phyloP scores from a whole-genome alignment of 2,329 filamentous ascomycete species.

The Emergomyces pasteurianus region DNA sequence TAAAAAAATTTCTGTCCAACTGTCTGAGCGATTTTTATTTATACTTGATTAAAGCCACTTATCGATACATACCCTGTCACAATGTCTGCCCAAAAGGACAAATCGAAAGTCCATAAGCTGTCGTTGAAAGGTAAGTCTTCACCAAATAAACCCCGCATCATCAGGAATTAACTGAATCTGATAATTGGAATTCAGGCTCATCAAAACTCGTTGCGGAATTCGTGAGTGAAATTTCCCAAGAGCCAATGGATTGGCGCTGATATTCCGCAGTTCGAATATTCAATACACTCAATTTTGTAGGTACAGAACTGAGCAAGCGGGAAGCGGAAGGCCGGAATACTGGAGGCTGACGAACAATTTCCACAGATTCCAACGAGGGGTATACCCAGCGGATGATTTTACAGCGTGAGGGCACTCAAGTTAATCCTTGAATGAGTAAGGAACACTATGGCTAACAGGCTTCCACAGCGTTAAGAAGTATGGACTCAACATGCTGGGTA shows the following conservation, averaged over 20 bases:
- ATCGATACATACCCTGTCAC: constrained; percentile 6
- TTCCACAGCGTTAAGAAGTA: constrained; percentile 76
- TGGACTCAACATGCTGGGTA: constrained; percentile 91
- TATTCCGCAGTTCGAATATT: constrained; percentile 66
- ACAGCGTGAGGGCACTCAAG: constrained; percentile 51
- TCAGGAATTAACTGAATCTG: background rate
- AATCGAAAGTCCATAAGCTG: constrained; percentile 89
- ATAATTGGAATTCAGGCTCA: constrained; percentile 39
- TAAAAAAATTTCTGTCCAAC: no score
- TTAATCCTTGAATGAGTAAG: background rate
- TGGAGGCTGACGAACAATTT: background rate
- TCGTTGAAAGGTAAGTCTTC: constrained; percentile 46
- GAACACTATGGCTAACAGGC: constrained; percentile 6
- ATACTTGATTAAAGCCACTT: background rate
- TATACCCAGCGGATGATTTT: constrained; percentile 92
- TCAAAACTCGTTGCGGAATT: constrained; percentile 91
- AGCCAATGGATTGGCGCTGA: background rate
- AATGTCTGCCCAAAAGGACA: constrained; percentile 45
- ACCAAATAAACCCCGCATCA: background rate
- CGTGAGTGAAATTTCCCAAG: constrained; percentile 43
- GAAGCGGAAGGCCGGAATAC: background rate
- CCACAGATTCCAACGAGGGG: constrained; percentile 65
- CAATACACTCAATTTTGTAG: constrained; percentile 90
- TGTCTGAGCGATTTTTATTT: background rate
- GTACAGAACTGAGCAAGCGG: constrained; percentile 17